These are phyloP conservation scores for Mycosarcoma mackinlayi DNA, from an alignment of 1,284 basidiomycete genomes.

Conservation along the genomic window DNA sequence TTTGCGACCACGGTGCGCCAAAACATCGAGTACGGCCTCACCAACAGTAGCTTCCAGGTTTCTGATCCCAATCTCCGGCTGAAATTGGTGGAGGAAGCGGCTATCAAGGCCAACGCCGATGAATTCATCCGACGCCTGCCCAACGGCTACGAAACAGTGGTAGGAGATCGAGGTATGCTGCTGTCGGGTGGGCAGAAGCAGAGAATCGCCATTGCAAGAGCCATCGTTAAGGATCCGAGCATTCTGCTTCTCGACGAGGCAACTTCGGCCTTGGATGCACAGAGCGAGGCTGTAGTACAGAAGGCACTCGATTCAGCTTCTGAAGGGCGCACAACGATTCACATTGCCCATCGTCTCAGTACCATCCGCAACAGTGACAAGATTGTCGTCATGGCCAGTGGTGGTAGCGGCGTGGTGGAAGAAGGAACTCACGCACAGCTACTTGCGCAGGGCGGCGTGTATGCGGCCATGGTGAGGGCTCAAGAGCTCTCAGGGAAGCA, in stretches of 20 bases:
- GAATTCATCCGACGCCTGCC: constrained; percentile 64
- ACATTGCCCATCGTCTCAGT: constrained; percentile 71
- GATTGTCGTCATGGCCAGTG: constrained; percentile 89
- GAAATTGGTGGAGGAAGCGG: constrained; percentile 57
- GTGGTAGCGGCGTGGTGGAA: constrained; percentile 78
- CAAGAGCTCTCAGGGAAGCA: no score
- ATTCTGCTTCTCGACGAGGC: constrained; percentile 73
- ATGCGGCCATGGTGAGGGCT: constrained; percentile 80
- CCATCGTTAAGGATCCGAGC: constrained; percentile 63
- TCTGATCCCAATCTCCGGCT: constrained; percentile 37
- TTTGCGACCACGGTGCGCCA: constrained; percentile 59
- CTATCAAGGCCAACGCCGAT: constrained; percentile 65
- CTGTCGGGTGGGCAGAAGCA: constrained; percentile 65
- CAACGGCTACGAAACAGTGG: constrained; percentile 64
- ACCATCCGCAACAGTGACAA: constrained; percentile 74
- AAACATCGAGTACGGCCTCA: constrained; percentile 66
- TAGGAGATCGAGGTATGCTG: constrained; percentile 63
- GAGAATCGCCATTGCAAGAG: constrained; percentile 65
- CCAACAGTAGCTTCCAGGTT: constrained; percentile 51
- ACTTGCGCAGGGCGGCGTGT: constrained; percentile 76
- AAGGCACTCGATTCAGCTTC: constrained; percentile 62
- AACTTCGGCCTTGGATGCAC: constrained; percentile 86
- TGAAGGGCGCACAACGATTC: constrained; percentile 65
- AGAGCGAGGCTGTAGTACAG: constrained; percentile 71
- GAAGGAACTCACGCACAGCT: constrained; percentile 84